A percentile compares a stretch with the other conserved stretches of the same genome.
phyloP scores from a whole-genome alignment of 2,329 filamentous ascomycete genomes.

The Colletotrichum truncatum region DNA sequence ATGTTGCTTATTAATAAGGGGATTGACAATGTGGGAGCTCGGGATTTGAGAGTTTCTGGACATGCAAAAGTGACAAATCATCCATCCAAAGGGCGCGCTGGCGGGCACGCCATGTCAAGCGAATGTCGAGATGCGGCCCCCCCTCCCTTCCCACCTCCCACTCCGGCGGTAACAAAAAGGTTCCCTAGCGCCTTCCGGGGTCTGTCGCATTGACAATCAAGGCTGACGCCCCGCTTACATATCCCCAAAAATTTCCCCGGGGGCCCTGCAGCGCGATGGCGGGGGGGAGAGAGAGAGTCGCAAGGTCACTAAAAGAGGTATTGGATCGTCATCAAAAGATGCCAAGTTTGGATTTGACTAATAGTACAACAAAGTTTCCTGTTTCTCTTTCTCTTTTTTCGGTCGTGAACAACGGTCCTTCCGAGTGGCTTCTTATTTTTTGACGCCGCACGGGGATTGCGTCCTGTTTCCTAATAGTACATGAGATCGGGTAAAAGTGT shows the following conservation, averaged over 20 bases:
- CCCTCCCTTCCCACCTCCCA: too few species aligned
- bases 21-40: too few species aligned
- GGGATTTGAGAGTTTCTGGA: neutral
- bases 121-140: neutral
- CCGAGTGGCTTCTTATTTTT: too few species aligned
- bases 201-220: neutral
- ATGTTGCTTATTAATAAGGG: too few species aligned
- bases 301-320: neutral
- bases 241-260: neutral
- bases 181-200: neutral
- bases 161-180: too few species aligned
- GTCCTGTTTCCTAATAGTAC: slow-evolving; percentile 17
- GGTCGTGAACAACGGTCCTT: neutral
- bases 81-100: slow-evolving; percentile 10
- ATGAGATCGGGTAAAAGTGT: slow-evolving; percentile 24
- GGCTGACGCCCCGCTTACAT: neutral
- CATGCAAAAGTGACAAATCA: slow-evolving; percentile 24
- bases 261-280: neutral
- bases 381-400: neutral
- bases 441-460: neutral
- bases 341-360: neutral
- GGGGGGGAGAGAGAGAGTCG: too few species aligned
- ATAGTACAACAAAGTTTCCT: neutral
- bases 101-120: neutral
- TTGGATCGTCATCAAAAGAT: neutral